These are phyloP conservation scores for Limtongia smithiae DNA, from an alignment of 805 yeast species.

Conservation along the genomic window DNA sequence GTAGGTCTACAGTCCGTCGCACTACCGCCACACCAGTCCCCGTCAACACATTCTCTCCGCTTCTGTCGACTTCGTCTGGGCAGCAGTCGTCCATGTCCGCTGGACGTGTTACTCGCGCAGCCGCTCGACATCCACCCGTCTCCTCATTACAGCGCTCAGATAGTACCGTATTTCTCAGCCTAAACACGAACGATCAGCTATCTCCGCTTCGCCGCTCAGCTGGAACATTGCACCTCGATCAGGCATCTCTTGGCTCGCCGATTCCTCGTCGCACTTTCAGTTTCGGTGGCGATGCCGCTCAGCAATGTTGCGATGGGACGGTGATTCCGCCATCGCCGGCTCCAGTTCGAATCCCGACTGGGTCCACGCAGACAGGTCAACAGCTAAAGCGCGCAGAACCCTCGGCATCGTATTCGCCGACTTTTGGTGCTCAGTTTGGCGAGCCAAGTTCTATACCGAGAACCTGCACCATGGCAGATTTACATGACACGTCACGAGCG, in stretches of 20 bases:
- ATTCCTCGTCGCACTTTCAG: conserved; percentile 17
- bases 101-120: conserved; percentile 21
- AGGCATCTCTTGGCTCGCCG: conserved; percentile 35
- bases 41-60: not conserved
- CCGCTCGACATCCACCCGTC: conserved; percentile 20
- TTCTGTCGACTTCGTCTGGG: not conserved
- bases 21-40: conserved; percentile 1
- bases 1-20: conserved; percentile 8
- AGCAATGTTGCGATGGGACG: not conserved
- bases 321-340: not conserved
- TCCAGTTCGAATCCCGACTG: not conserved
- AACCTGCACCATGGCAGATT: no score
- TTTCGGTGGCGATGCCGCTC: not conserved
- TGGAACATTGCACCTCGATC: conserved; percentile 42
- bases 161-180: not conserved
- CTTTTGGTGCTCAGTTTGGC: not conserved
- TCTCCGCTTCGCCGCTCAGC: conserved; percentile 40
- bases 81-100: conserved; percentile 3
- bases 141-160: not conserved
- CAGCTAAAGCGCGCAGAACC: not conserved
- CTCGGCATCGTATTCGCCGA: not conserved
- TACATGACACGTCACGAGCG: no score
- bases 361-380: not conserved
- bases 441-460: no score
- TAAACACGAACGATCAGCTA: conserved; percentile 4